Evolutionary conservation across 441 rosid species (phyloP), one percentile per base, ranked within the genome.

Genomic region (Aleurites moluccanus): DNA sequence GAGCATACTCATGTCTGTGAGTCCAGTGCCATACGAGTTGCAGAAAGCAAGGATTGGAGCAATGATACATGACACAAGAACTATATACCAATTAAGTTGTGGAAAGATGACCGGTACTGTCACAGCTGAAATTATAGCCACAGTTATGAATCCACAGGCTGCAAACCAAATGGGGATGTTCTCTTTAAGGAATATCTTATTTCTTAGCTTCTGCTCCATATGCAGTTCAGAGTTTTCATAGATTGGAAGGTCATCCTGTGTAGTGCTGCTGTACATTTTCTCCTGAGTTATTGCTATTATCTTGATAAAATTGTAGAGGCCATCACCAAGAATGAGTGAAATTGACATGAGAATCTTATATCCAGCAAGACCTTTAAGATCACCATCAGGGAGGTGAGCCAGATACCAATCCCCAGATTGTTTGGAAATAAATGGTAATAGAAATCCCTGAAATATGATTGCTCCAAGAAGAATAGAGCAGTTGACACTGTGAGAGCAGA

Each of bases 1-100:
- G 45, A 93, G 74, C 85, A 91, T 78, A 71, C 57, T 90, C 96
- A 91, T 92, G 85, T 93, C 98, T 0, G 96, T 92, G 50, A 93
- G 97, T 3, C 98, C 96, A 10, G 90, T 83, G 69, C 97, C 98
- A 50, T 93, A 93, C 33, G 99, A 92, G 83, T 91, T 91, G 86
- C 96, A 94, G 85, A 94, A 94, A 70, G 96, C 97, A 5, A 93
- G 87, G 49, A 88, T 91, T 0, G 98, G 98, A 50, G 98, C 97
- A 33, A 93, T 85, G 74, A 89, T 67, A 81, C 88, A 92, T 23
- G 97, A 86, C 63, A 88, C 76, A 25, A 93, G 86, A 73, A 93
- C 96, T 75, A 89, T 75, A 79, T 93, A 88, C 97, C 98, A 92
- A 75, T 88, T 89, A 47, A 92, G 88, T 8, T 93, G 91, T 45